phyloP scores from a whole-genome alignment of 2,329 filamentous ascomycete species.

The Berkeleyomyces basicola region DNA sequence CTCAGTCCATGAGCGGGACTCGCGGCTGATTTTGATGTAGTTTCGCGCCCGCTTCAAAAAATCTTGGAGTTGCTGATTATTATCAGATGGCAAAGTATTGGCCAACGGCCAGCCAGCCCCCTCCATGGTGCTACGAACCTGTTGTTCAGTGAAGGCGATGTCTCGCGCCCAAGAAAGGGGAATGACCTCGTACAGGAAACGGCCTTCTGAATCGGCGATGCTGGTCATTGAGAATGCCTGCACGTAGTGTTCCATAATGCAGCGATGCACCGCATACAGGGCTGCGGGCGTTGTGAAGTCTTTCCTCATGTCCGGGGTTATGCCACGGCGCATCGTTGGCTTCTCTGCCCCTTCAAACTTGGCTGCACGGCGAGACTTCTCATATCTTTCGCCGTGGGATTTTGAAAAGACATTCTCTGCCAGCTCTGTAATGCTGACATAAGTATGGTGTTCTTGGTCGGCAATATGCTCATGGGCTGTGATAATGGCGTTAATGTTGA shows the following conservation, averaged over 20 bases:
- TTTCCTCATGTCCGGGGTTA: not conserved
- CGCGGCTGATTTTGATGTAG: conserved; percentile 35
- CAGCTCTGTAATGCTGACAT: conserved; percentile 36
- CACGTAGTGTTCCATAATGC: conserved; percentile 41
- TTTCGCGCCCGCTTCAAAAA: conserved; percentile 35
- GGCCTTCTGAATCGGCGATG: conserved; percentile 19
- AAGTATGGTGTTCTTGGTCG: conserved; percentile 22
- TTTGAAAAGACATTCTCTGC: conserved; percentile 20
- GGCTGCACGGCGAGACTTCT: not conserved
- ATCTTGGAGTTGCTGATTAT: conserved; percentile 18
- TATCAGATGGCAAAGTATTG: conserved; percentile 13
- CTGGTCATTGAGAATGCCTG: conserved; percentile 37
- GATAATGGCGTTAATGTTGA: conserved; percentile 31
- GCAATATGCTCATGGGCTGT: conserved; percentile 27
- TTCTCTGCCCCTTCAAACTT: not conserved
- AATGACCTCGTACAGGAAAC: conserved; percentile 43
- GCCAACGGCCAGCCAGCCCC: conserved; percentile 10
- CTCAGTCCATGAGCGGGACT: conserved; percentile 30
- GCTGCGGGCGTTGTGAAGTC: conserved; percentile 25
- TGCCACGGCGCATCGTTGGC: not conserved
- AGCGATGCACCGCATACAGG: conserved; percentile 54
- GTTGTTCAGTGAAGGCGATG: conserved; percentile 20
- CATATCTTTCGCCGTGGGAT: not conserved
- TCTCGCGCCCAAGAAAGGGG: conserved; percentile 19
- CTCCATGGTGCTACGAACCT: conserved; percentile 19